A percentile compares a stretch with the other conserved stretches of the same genome.
Evolutionary conservation across 2,329 filamentous ascomycete species (phyloP).

Genomic region (Gaeumannomyces tritici): DNA sequence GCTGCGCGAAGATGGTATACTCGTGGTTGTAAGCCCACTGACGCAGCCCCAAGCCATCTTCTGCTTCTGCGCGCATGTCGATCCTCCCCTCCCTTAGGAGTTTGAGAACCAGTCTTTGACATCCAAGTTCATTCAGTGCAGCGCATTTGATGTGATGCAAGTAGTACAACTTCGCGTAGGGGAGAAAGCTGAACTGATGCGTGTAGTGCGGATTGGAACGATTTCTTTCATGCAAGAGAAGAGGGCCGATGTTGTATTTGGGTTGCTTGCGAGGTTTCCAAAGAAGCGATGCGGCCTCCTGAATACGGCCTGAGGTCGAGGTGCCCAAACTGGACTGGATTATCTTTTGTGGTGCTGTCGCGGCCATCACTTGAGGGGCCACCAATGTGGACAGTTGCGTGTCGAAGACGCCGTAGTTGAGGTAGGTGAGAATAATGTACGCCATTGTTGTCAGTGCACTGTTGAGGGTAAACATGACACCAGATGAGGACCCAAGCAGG

Average conservation of each 20-base stretch:
- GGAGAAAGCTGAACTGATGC: background rate
- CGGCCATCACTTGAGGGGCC: constrained; percentile 11
- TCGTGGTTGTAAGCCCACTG: no score
- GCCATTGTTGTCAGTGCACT: constrained; percentile 8
- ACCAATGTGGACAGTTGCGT: constrained; percentile 8
- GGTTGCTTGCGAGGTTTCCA: background rate
- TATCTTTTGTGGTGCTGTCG: constrained; percentile 13
- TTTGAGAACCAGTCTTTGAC: no score
- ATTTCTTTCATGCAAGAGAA: background rate
- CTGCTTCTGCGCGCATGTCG: no score
- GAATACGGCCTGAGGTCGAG: constrained; percentile 6
- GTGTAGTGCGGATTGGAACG: background rate
- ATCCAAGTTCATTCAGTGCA: no score
- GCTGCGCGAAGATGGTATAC: no score
- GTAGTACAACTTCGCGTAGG: background rate
- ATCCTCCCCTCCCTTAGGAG: no score
- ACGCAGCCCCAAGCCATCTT: no score
- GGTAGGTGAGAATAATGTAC: constrained; percentile 18
- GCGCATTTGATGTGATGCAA: background rate
- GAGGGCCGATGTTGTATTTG: constrained; percentile 1
- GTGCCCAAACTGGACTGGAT: constrained; percentile 8
- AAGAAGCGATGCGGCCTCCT: constrained; percentile 7
- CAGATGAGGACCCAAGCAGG: constrained; percentile 6
- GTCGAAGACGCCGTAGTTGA: constrained; percentile 17
- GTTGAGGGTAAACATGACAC: no score